Conservation (phyloP, 768 basidiomycete species). For the Auricularia sp. region DNA sequence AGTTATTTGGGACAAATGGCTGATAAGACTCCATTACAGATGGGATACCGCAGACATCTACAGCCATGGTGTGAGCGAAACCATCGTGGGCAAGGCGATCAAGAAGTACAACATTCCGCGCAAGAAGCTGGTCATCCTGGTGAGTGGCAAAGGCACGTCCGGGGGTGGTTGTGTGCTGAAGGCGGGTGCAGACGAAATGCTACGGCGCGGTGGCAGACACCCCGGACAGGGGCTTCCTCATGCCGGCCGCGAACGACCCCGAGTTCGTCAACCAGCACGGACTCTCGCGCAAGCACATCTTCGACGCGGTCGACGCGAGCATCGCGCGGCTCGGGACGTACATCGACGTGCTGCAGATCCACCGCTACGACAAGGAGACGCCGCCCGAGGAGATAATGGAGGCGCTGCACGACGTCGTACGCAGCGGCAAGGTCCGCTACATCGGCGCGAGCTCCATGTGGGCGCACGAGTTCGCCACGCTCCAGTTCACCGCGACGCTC, state of each 20-base stretch:
- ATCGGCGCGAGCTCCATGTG: constrained; percentile 48
- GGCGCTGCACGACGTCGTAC: constrained; percentile 58
- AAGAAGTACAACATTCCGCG: constrained; percentile 27
- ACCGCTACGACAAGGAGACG: constrained; percentile 27
- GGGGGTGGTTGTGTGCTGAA: not conserved
- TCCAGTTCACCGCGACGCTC: not conserved
- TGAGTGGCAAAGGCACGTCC: not conserved
- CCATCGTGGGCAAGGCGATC: constrained; percentile 27
- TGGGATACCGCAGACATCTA: not conserved
- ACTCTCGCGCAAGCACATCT: constrained; percentile 37
- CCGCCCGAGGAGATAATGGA: constrained; percentile 45
- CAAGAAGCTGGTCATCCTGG: constrained; percentile 20
- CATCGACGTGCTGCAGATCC: constrained; percentile 39
- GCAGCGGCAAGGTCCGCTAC: constrained; percentile 52
- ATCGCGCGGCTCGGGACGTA: constrained; percentile 30
- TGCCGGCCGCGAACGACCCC: constrained; percentile 6
- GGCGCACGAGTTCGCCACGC: constrained; percentile 31
- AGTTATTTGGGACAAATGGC: too few species aligned
- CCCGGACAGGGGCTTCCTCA: constrained; percentile 2
- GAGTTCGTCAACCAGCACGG: not conserved
- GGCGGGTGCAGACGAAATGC: constrained; percentile 16
- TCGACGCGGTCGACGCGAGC: constrained; percentile 32
- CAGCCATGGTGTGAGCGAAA: constrained; percentile 25
- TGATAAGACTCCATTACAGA: not conserved
- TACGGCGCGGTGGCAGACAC: constrained; percentile 9